Percentiles rank a stretch among this genome's conserved stretches.
phyloP scores from a whole-genome alignment of 495 filamentous ascomycete species.

The Podospora pseudopauciseta region DNA sequence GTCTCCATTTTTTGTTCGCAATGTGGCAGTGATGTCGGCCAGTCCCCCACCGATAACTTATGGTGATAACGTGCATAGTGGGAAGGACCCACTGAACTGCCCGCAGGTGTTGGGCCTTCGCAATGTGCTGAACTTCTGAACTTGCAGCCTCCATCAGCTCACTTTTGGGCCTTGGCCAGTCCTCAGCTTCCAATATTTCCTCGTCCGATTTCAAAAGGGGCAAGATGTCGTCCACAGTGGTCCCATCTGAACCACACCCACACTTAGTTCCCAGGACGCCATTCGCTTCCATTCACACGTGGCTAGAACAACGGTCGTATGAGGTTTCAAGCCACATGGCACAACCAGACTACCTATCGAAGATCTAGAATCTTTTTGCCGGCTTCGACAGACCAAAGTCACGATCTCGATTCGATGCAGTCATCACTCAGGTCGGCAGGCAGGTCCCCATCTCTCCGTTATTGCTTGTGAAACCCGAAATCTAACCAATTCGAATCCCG shows the following conservation, averaged over 20 bases:
- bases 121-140: not conserved
- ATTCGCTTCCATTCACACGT: not conserved
- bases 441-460: not conserved
- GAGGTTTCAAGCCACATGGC: not conserved
- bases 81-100: not conserved
- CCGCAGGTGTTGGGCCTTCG: not conserved
- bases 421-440: not conserved
- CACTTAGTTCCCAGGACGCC: not conserved
- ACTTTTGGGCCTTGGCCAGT: not conserved
- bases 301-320: not conserved
- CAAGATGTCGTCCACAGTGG: not conserved
- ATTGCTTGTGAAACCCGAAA: not conserved
- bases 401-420: not conserved
- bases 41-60: not conserved
- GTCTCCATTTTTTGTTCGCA: too few species aligned
- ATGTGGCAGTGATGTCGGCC: not conserved
- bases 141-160: not conserved
- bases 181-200: not conserved
- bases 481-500: not conserved
- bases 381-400: not conserved
- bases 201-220: not conserved
- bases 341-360: not conserved
- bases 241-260: not conserved
- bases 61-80: not conserved
- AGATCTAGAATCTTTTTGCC: not conserved